These are phyloP conservation scores for Lunularia cruciata DNA, from an alignment of 225 moss, liverwort and hornwort species.

Conservation along the genomic window DNA sequence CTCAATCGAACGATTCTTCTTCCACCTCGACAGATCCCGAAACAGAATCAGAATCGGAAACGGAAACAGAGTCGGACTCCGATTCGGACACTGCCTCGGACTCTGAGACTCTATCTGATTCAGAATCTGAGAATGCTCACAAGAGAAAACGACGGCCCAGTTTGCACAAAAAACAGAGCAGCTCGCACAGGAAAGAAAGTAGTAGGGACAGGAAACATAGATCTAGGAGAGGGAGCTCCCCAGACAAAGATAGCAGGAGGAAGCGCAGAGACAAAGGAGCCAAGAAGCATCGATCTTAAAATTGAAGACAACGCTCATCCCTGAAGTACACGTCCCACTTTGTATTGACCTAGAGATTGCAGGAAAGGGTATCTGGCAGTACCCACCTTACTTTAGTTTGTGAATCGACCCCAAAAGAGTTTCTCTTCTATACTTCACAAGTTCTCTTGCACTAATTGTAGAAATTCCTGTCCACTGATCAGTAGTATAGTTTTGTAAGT, in stretches of 20 bases:
- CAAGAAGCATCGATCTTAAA: slow-evolving; percentile 8
- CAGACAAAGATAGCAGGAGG: slow-evolving; percentile 16
- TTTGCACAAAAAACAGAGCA: slow-evolving; percentile 16
- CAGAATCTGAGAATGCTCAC: slow-evolving; percentile 24
- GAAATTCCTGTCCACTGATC: neutral
- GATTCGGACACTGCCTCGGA: slow-evolving; percentile 38
- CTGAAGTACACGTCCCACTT: neutral
- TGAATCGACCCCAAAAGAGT: neutral
- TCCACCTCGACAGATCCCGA: slow-evolving; percentile 33
- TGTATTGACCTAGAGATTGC: neutral
- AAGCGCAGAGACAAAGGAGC: slow-evolving; percentile 10
- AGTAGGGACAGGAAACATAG: slow-evolving; percentile 25
- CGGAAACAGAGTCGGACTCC: slow-evolving; percentile 37
- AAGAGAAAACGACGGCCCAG: slow-evolving; percentile 33
- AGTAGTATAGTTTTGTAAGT: neutral
- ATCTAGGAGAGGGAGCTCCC: slow-evolving; percentile 32
- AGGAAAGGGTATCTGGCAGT: neutral
- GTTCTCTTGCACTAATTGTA: neutral
- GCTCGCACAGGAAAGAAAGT: slow-evolving; percentile 25
- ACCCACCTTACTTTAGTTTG: neutral
- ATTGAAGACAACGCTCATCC: neutral
- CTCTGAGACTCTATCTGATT: slow-evolving; percentile 37
- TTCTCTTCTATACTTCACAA: neutral
- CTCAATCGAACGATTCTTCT: slow-evolving; percentile 28
- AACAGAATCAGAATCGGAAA: slow-evolving; percentile 39